These are phyloP conservation scores for Senecio squalidus DNA, from an alignment of 140 eudicot species.

Conservation along the genomic window DNA sequence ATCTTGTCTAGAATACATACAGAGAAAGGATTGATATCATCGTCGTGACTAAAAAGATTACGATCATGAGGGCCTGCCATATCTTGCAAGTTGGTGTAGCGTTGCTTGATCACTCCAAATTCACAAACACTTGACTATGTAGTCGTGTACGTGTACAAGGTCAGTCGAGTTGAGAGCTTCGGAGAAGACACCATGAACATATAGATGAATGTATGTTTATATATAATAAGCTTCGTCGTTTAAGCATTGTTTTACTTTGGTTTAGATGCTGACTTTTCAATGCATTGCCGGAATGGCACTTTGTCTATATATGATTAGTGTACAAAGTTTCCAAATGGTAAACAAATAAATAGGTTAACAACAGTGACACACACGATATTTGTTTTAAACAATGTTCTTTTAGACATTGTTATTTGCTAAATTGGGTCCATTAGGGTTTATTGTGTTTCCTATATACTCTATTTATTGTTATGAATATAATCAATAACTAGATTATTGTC, in stretches of 20 bases:
- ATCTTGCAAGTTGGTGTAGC: no score
- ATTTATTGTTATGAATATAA: no score
- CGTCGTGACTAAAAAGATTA: conserved; percentile 60
- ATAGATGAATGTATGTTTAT: background rate
- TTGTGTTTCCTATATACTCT: no score
- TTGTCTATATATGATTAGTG: no score
- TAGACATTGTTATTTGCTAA: no score
- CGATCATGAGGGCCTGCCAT: conserved; percentile 70
- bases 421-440: no score
- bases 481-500: no score
- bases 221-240: background rate
- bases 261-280: background rate
- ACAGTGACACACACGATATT: no score
- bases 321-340: no score
- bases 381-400: no score
- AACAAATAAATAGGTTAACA: no score
- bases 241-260: conserved; percentile 4
- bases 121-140: no score
- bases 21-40: conserved; percentile 74
- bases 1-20: conserved; percentile 25
- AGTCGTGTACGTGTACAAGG: background rate
- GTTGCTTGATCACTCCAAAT: background rate
- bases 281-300: conserved; percentile 7
- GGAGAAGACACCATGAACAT: background rate
- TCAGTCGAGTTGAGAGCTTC: background rate